phyloP scores from a whole-genome alignment of 2,329 filamentous ascomycete species.

The Myrmaecium sp. region DNA sequence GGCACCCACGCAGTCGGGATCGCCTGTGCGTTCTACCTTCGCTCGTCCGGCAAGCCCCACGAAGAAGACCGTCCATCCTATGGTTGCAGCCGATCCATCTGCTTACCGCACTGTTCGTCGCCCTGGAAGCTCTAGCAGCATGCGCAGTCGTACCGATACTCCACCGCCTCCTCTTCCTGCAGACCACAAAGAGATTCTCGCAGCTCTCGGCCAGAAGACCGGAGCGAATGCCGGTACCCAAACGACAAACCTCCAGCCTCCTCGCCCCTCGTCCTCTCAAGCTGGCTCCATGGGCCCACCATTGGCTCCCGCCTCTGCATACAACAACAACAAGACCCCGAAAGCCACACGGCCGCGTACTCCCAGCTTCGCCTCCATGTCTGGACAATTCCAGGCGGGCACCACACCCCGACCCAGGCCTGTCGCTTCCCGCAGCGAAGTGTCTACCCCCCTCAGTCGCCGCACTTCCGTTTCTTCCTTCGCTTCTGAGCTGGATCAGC shows the following conservation, averaged over 20 bases:
- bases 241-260: conserved; percentile 9
- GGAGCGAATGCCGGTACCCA: too few species aligned
- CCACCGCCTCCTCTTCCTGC: conserved; percentile 55
- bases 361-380: conserved; percentile 27
- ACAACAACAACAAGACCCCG: conserved; percentile 23
- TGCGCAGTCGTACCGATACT: conserved; percentile 30
- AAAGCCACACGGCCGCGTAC: conserved; percentile 14
- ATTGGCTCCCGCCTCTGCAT: conserved; percentile 62
- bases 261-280: conserved; percentile 16
- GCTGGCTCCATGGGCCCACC: conserved; percentile 62
- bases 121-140: conserved; percentile 59
- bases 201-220: conserved; percentile 44
- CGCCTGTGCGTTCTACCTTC: conserved; percentile 6
- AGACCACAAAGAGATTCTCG: conserved; percentile 73
- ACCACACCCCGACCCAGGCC: conserved; percentile 39
- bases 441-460: conserved; percentile 38
- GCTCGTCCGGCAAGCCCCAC: conserved; percentile 17
- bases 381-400: conserved; percentile 22
- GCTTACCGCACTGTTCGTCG: conserved; percentile 27
- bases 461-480: conserved; percentile 91
- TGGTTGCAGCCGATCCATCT: conserved; percentile 9
- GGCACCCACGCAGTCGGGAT: too few species aligned
- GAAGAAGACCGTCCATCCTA: conserved; percentile 10
- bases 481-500: conserved; percentile 76
- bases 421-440: conserved; percentile 29